A percentile compares a stretch with the other conserved stretches of the same genome.
These are phyloP conservation scores for Saturnispora dispora DNA, from an alignment of 805 yeast genomes.

Conservation along the genomic window DNA sequence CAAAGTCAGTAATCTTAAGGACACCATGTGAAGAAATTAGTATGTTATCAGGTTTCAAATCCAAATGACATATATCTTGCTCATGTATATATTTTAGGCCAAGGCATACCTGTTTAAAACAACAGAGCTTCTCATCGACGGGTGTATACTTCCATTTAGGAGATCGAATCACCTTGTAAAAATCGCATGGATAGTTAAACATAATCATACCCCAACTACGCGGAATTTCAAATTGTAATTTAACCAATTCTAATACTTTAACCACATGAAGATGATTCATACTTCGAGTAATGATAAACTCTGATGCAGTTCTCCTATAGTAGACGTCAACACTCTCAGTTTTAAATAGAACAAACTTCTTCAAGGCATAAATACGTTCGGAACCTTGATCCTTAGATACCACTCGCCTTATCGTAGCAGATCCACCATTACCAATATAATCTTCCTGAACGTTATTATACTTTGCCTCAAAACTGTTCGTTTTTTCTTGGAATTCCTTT, in stretches of 20 bases:
- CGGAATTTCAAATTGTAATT: conserved; percentile 48
- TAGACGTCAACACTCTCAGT: conserved; percentile 43
- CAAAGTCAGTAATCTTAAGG: conserved; percentile 67
- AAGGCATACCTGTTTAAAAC: conserved; percentile 57
- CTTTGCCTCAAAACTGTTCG: conserved; percentile 42
- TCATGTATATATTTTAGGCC: conserved; percentile 59
- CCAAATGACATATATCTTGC: conserved; percentile 60
- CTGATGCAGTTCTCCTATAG: conserved; percentile 55
- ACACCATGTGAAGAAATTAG: conserved; percentile 51
- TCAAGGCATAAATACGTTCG: conserved; percentile 45
- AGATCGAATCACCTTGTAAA: conserved; percentile 44
- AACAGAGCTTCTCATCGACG: conserved; percentile 47
- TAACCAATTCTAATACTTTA: conserved; percentile 43
- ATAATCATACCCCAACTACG: conserved; percentile 73
- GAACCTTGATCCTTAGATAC: conserved; percentile 29
- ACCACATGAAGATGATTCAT: conserved; percentile 51
- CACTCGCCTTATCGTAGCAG: conserved; percentile 52
- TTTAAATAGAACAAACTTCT: conserved; percentile 48
- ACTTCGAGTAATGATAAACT: conserved; percentile 50
- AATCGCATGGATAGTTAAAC: conserved; percentile 56
- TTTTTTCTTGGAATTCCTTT: conserved; percentile 37
- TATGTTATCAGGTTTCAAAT: conserved; percentile 68
- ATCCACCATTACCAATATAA: conserved; percentile 60
- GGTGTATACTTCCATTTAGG: conserved; percentile 50
- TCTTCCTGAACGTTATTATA: conserved; percentile 38